Evolutionary conservation across 164 flowering plant genomes (phyloP), one percentile per base, ranked within the genome.

Genomic region (Berberis thunbergii): DNA sequence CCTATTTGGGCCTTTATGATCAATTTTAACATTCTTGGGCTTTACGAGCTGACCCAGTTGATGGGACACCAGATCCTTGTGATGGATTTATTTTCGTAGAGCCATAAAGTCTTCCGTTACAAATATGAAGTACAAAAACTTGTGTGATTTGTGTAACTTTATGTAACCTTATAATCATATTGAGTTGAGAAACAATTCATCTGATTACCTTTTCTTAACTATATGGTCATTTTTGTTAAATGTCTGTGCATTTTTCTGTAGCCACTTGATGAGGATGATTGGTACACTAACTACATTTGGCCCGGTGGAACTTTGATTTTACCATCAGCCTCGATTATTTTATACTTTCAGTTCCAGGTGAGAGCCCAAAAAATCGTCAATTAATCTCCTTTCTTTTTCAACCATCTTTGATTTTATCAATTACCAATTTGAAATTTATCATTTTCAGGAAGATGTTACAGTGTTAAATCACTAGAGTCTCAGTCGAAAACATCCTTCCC

Each of bases 231-330:
- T 26, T 26, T 26, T 26, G 26, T 26, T 26, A 26, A 26, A 26
- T 26, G 26, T 26, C 26, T 26, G 26, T 26, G 26, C 26, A 26
- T 26, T 52, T 52, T 4, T 52, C 2, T 7, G 48, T 9, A 64
- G 66, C 66, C 66, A 2, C 26, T 64, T 26, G 59, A 54, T 43
- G 50, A 64, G 8, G 66, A 55, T 54, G 66, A 64, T 54, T 64
- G 66, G 66, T 13, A 45, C 46, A 26, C 58, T 4, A 26, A 44
- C n/a, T 43, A 43, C 10, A 4, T 54, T 3, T 63, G 43, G 5
- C 48, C 65, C 1, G 38, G 13, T 7, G 57, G 57, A 43, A 52
- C 45, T n/a, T 42, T 63, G 57, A 41, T 41, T 52, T 11, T 41
- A 2, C 12, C 42, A n/a, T 13, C 49, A 6, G 6, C 57, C 45